These are phyloP conservation scores for Melanomma pulvis-pyrius DNA, from an alignment of 495 filamentous ascomycete species.

Conservation along the genomic window DNA sequence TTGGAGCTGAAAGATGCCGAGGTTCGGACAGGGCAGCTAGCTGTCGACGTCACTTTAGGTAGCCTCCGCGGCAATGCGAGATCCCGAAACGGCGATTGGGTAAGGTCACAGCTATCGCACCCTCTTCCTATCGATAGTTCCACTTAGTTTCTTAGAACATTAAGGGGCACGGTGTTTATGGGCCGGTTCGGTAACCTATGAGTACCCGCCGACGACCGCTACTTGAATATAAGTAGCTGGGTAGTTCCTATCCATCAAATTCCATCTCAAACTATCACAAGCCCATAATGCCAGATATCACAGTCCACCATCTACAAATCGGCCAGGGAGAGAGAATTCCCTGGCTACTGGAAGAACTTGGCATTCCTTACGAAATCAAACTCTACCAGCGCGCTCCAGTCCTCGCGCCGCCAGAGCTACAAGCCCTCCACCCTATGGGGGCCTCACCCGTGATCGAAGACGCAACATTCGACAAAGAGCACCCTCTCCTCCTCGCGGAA, in stretches of 20 bases:
- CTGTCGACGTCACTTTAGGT: neutral
- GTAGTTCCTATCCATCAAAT: neutral
- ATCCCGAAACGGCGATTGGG: neutral
- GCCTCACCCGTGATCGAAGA: constrained; percentile 62
- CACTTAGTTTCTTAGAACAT: neutral
- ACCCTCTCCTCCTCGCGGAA: constrained; percentile 52
- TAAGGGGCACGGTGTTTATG: neutral
- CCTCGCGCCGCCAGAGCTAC: constrained; percentile 54
- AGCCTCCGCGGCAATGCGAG: neutral
- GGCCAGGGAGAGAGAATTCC: constrained; percentile 64
- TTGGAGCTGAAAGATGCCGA: neutral
- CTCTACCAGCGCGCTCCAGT: constrained; percentile 56
- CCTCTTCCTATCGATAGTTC: neutral
- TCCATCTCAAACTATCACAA: neutral
- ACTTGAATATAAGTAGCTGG: neutral
- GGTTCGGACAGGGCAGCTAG: neutral
- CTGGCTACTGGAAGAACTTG: constrained; percentile 67
- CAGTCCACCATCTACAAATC: constrained; percentile 60
- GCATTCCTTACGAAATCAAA: constrained; percentile 55
- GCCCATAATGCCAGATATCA: constrained; percentile 43
- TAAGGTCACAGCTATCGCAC: neutral
- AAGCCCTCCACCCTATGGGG: constrained; percentile 50
- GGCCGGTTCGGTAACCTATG: neutral
- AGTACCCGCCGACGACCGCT: neutral
- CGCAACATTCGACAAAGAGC: constrained; percentile 26